These are phyloP conservation scores for Phlyctochytrium planicorne DNA, from an alignment of 192 early-diverging fungal species.

Conservation along the genomic window DNA sequence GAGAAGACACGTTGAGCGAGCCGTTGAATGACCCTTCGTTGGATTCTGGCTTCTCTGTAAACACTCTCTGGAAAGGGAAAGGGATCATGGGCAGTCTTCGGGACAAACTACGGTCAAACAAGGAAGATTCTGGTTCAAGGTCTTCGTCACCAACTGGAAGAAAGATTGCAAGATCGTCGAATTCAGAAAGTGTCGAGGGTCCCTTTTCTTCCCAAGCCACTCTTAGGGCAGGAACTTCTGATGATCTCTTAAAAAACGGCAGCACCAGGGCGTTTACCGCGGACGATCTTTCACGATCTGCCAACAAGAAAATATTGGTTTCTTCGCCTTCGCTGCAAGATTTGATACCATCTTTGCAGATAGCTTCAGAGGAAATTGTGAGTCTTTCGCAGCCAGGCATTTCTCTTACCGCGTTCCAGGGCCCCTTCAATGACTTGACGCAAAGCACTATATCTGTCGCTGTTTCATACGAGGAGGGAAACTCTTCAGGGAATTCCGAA, in stretches of 20 bases:
- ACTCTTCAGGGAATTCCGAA: too few relatives aligned
- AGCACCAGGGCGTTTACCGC: background rate
- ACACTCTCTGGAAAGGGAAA: background rate
- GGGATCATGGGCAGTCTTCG: background rate
- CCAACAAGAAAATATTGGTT: too few relatives aligned
- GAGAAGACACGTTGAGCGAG: background rate
- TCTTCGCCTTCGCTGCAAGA: too few relatives aligned
- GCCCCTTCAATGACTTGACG: background rate
- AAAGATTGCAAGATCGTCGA: background rate
- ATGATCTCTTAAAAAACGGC: background rate
- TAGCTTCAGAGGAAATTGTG: too few relatives aligned
- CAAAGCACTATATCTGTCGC: too few relatives aligned
- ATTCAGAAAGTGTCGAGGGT: background rate
- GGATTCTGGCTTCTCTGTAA: background rate
- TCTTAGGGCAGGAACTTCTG: background rate
- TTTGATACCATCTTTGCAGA: too few relatives aligned
- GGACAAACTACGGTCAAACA: background rate
- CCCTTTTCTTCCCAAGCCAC: constrained; percentile 1
- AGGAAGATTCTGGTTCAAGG: background rate
- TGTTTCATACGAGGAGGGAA: too few relatives aligned
- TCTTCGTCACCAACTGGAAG: background rate
- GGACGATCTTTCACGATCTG: too few relatives aligned
- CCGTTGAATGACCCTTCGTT: background rate
- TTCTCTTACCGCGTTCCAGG: background rate
- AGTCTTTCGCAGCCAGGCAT: background rate